Percentiles rank a stretch among this genome's conserved stretches.
phyloP scores from a whole-genome alignment of 176 grass and related monocot species.

The Oryza australiensis region DNA sequence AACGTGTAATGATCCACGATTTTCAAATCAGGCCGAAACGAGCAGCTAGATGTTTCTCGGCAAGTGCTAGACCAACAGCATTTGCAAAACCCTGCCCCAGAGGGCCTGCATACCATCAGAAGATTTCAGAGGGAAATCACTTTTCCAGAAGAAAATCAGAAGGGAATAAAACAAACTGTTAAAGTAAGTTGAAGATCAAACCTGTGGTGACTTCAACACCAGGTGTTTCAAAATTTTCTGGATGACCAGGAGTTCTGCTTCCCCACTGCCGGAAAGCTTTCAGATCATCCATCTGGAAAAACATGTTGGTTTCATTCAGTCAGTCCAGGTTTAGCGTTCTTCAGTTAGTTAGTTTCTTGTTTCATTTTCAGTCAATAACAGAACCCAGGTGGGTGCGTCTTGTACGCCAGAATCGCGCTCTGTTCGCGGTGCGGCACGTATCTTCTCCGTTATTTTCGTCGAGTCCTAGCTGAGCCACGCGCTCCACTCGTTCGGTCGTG shows the following conservation, averaged over 20 bases:
- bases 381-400: too few species aligned
- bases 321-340: too few species aligned
- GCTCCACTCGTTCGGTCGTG: too few species aligned
- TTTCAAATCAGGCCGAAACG: constrained; percentile 73
- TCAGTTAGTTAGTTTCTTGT: too few species aligned
- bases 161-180: neutral
- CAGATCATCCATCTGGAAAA: constrained; percentile 68
- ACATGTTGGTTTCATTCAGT: too few species aligned
- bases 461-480: too few species aligned
- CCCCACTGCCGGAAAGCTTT: constrained; percentile 82
- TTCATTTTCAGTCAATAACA: too few species aligned
- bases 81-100: constrained; percentile 91
- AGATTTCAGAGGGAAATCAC: neutral
- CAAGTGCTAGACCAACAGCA: constrained; percentile 80
- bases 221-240: constrained; percentile 92
- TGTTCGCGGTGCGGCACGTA: too few species aligned
- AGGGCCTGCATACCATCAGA: constrained; percentile 57
- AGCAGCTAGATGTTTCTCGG: constrained; percentile 80
- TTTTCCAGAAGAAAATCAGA: neutral
- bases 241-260: constrained; percentile 91
- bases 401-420: too few species aligned
- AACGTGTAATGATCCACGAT: constrained; percentile 95
- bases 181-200: constrained; percentile 23
- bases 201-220: constrained; percentile 93
- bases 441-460: too few species aligned